Percentiles rank a stretch among this genome's conserved stretches.
Evolutionary conservation across 805 yeast species (phyloP).

Genomic region (Ogataea methylovora): DNA sequence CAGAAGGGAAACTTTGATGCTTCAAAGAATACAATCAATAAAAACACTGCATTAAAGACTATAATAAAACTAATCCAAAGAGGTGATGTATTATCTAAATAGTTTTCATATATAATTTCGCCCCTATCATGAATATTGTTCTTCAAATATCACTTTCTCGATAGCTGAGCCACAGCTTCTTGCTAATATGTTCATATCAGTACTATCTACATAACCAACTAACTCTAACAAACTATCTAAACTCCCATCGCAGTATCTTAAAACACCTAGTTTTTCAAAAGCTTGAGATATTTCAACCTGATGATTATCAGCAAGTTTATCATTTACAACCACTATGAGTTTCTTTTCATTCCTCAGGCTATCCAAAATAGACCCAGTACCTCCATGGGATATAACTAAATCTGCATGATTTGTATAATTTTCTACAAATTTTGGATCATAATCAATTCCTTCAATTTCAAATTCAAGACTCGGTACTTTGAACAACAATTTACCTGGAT

Average conservation of each 20-base stretch:
- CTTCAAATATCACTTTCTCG: slow-evolving; percentile 10
- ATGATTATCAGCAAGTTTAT: slow-evolving; percentile 77
- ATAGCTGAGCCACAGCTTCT: slow-evolving; percentile 14
- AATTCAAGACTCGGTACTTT: slow-evolving; percentile 6
- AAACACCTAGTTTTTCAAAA: slow-evolving; percentile 28
- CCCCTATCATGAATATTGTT: background rate
- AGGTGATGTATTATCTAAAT: slow-evolving; percentile 5
- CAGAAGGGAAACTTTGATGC: background rate
- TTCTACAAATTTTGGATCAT: slow-evolving; percentile 32
- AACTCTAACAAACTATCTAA: slow-evolving; percentile 10
- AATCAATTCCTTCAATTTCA: slow-evolving; percentile 37
- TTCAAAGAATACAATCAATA: slow-evolving; percentile 1
- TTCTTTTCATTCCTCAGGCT: slow-evolving; percentile 48
- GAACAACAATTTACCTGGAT: background rate
- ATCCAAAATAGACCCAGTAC: slow-evolving; percentile 88
- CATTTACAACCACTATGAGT: slow-evolving; percentile 66
- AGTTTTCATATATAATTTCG: no score
- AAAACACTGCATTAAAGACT: slow-evolving; percentile 3
- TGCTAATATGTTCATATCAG: slow-evolving; percentile 12
- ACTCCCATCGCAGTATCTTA: slow-evolving; percentile 9
- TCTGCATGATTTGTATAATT: slow-evolving; percentile 38
- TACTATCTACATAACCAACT: slow-evolving; percentile 7
- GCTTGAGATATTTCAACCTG: slow-evolving; percentile 70
- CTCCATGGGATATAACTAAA: slow-evolving; percentile 80
- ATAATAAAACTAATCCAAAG: slow-evolving; percentile 4